Evolutionary conservation across 2,329 filamentous ascomycete species (phyloP).

Genomic region (Penicillium sp.): DNA sequence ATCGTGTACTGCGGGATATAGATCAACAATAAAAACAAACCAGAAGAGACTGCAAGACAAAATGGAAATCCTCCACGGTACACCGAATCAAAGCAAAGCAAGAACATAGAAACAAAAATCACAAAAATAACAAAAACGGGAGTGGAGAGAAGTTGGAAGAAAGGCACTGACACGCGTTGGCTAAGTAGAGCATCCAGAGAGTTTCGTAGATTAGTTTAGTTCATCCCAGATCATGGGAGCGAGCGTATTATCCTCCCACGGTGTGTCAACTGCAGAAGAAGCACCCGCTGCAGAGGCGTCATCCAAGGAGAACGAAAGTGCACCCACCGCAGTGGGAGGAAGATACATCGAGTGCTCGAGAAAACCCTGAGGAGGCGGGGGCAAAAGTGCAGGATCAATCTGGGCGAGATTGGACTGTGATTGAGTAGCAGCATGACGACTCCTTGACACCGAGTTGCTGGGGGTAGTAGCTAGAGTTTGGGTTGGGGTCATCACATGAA

Average conservation of each 20-base stretch:
- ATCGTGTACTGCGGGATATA: constrained; percentile 32
- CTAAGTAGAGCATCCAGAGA: neutral
- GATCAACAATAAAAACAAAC: constrained; percentile 1
- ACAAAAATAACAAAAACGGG: neutral
- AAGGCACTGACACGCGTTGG: neutral
- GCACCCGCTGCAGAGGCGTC: constrained; percentile 24
- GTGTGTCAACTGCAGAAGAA: constrained; percentile 19
- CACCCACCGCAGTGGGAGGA: constrained; percentile 10
- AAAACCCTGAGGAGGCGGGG: constrained; percentile 33
- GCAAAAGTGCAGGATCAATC: constrained; percentile 34
- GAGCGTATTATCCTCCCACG: constrained; percentile 42
- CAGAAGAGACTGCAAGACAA: neutral
- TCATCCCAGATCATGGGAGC: constrained; percentile 45
- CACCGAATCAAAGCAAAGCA: constrained; percentile 7
- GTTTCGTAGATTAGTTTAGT: constrained; percentile 14
- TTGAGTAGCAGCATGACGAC: constrained; percentile 14
- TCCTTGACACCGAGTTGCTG: constrained; percentile 13
- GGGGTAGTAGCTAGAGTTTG: constrained; percentile 10
- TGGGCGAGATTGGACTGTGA: constrained; percentile 20
- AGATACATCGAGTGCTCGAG: constrained; percentile 24
- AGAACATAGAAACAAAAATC: neutral
- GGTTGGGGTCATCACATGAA: constrained; percentile 12
- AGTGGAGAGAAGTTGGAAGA: neutral
- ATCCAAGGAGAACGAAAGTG: constrained; percentile 36
- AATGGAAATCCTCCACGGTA: neutral